Evolutionary conservation across 768 basidiomycete genomes (phyloP).

Genomic region (Lactarius hengduanensis): DNA sequence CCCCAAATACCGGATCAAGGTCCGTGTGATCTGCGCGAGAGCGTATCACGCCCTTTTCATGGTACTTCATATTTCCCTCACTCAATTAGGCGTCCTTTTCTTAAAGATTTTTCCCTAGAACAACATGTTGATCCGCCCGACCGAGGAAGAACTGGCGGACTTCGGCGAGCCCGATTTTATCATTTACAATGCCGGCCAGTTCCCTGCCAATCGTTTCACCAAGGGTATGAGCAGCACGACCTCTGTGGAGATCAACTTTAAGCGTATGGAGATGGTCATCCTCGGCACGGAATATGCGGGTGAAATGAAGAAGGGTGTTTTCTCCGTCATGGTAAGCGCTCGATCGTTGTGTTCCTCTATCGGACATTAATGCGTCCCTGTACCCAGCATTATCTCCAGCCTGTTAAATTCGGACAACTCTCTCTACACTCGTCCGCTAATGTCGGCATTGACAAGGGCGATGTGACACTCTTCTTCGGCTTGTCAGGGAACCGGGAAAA

Average conservation of each 20-base stretch:
- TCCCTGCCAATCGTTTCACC: constrained; percentile 99
- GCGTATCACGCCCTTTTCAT: constrained; percentile 99
- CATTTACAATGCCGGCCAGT: constrained; percentile 99
- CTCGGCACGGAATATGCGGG: constrained; percentile 97
- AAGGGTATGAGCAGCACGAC: constrained; percentile 99
- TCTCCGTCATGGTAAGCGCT: constrained; percentile 84
- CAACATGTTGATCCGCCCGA: constrained; percentile 99
- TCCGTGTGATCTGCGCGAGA: constrained; percentile 96
- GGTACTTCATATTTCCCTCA: constrained; percentile 50
- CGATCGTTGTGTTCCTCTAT: constrained; percentile 7
- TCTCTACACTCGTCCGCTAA: constrained; percentile 98
- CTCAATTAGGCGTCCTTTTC: constrained; percentile 7
- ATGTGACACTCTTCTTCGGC: constrained; percentile 99
- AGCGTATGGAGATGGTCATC: constrained; percentile 99
- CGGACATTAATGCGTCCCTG: constrained; percentile 24
- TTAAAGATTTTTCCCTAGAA: constrained; percentile 49
- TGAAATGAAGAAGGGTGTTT: constrained; percentile 99
- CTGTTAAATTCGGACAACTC: constrained; percentile 96
- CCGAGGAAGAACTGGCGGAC: constrained; percentile 85
- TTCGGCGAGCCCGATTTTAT: constrained; percentile 99
- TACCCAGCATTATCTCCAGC: constrained; percentile 89
- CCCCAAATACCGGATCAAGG: constrained; percentile 98
- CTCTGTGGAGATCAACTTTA: constrained; percentile 99
- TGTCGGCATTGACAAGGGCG: constrained; percentile 81
- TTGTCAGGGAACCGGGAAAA: constrained; percentile 99